Base-by-base conservation (phyloP, 2,329 filamentous ascomycete species). In the Talaromyces sp. region DNA sequence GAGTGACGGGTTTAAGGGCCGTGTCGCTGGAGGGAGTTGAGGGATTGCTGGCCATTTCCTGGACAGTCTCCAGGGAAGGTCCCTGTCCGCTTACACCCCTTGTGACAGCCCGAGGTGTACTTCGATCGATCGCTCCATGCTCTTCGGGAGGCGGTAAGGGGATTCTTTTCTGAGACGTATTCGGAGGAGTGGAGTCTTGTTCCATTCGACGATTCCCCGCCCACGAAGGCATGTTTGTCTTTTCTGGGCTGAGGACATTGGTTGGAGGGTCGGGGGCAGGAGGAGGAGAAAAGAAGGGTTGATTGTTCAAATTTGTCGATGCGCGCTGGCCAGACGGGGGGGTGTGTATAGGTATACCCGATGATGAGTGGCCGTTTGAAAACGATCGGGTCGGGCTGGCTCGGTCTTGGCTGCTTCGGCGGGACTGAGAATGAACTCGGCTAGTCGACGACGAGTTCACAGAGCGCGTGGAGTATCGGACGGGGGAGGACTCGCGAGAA, bases 51-150 rank as follows among this genome's bases (percentile, higher is more conserved):
- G 88, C 86, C 65, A 68, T 70, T 78, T 97, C 93, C 69, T 96
- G 89, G 14, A 97, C 93, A 0, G 94, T 97, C 74, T 96, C 93
- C 52, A 97, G 77, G 43, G 84, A 84, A 44, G 86, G 81, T 32
- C 77, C 82, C 47, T 80, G 82, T 52, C 80, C 82, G 67, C 80
- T 85, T 47, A 81, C 78, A 54, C 81, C 83, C 60, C 86, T 81
- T 30, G 79, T 81, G 16, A 66, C 85, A 84, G 67, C 81, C 77
- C 75, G 83, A 41, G 61, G 56, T 22, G 59, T 62, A 52, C 61
- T 68, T 52, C 65, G 76, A 49, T 77, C 75, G 43, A 74, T 40
- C 39, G 69, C 70, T n/a, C 61, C 53, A 37, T 59, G 51, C 2
- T 70, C 67, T 16, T 71, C 70, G 16, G 60, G 51, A 7, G 60